Evolutionary conservation across 2,329 filamentous ascomycete genomes (phyloP), one percentile per base, ranked within the genome.

Genomic region (Colletotrichum sp.): DNA sequence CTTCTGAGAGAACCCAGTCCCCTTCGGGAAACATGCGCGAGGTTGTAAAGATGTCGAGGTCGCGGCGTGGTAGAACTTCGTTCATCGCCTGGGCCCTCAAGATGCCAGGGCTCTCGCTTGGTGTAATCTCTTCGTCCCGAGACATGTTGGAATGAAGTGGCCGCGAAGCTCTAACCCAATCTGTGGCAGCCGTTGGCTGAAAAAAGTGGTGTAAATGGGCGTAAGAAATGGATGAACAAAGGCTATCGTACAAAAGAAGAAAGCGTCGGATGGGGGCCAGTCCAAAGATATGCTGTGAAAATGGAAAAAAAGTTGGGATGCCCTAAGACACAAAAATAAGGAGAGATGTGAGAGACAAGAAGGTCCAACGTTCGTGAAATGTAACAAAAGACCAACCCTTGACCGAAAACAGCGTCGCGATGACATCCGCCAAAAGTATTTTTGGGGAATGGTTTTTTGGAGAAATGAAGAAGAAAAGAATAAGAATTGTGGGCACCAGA

Each of bases 41-140:
- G 43, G 31, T 36, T 2, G 68, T 71, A 13, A 73, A 51, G 4
- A 66, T 31, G 6, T 66, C 43, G 21, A 73, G 71, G n/a, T 73
- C 67, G 29, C 59, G 71, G 9, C 71, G 71, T 29, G 71, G 71
- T 12, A 73, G 31, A 15, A 73, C 34, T 64, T 73, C 67, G 12
- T 73, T 66, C 71, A 73, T 71, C 2, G 62, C 71, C 13, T 66
- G 71, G n/a, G 61, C 58, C 51, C 71, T 66, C 21, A 73, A 62
- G 12, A 66, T 16, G 18, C 62, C 68, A 21, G 33, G 55, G 9
- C 38, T 24, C 11, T 71, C 68, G 12, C 21, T 24, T n/a, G 55
- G n/a, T 16, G 71, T 15, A 36, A 63, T 15, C 43, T 71, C 47
- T 4, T 73, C 68, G 8, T 54, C 47, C 5, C 34, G 61, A 57